These are phyloP conservation scores for Blastocladiella emersonii DNA, from an alignment of 371 early-diverging fungal species.

Conservation along the genomic window DNA sequence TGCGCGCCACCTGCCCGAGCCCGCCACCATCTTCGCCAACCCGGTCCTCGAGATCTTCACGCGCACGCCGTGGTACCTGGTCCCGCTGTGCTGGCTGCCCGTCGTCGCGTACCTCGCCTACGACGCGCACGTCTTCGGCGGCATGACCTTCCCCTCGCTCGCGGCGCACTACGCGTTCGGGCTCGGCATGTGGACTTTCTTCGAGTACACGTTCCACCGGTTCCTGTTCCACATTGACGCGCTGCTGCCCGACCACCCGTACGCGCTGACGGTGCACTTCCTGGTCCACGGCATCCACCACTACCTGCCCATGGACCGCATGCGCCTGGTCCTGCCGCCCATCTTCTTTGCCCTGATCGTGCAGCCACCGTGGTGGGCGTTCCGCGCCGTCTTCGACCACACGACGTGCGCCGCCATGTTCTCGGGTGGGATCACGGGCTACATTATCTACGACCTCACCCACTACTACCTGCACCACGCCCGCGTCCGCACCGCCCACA, in stretches of 20 bases:
- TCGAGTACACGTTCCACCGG: slow-evolving; percentile 69
- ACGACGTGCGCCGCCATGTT: slow-evolving; percentile 30
- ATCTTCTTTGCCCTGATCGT: slow-evolving; percentile 27
- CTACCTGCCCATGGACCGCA: slow-evolving; percentile 84
- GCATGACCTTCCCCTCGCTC: slow-evolving; percentile 18
- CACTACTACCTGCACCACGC: slow-evolving; percentile 95
- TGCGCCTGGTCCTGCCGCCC: slow-evolving; percentile 95
- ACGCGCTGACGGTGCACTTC: slow-evolving; percentile 63
- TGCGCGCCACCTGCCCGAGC: slow-evolving; percentile 60
- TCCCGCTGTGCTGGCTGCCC: slow-evolving; percentile 81
- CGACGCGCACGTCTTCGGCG: slow-evolving; percentile 11
- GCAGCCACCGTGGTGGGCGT: not conserved
- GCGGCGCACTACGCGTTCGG: slow-evolving; percentile 41
- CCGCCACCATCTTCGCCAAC: slow-evolving; percentile 67
- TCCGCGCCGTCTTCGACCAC: not conserved
- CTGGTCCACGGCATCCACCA: slow-evolving; percentile 89
- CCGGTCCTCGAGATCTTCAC: slow-evolving; percentile 59
- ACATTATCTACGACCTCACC: slow-evolving; percentile 74
- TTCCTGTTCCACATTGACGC: slow-evolving; percentile 87
- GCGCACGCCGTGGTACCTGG: slow-evolving; percentile 80
- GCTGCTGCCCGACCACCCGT: slow-evolving; percentile 63
- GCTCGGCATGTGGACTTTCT: slow-evolving; percentile 49
- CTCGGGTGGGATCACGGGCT: slow-evolving; percentile 65
- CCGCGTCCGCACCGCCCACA: slow-evolving; percentile 45
- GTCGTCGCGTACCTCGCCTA: slow-evolving; percentile 25